Base-by-base conservation (phyloP, 2,329 filamentous ascomycete species). In the Elsinoe ampelina region DNA sequence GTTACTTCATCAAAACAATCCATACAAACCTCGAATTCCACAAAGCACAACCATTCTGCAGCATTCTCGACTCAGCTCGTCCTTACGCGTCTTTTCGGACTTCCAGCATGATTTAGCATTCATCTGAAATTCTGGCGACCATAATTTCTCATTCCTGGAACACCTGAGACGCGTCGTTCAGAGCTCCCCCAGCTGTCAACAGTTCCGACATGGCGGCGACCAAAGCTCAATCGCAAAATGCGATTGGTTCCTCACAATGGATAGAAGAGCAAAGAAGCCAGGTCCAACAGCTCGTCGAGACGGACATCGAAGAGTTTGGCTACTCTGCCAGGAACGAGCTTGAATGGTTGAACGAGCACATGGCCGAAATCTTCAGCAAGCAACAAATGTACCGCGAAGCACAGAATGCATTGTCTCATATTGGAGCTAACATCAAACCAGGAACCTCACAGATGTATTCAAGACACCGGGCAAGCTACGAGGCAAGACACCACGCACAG, bases 331-430 rank as follows among this genome's bases (percentile, higher is more conserved):
- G 88, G 58, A 95, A 97, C 72, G 93, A 98, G 71, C 77, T 97
- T 67, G 91, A 97, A 69, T 98, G 93, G 93, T 77, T 98, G 65
- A 97, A 98, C 67, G 93, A 97, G 74, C 93, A 98, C 71, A 96
- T 98, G 92, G 83, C 83, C 51, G 89, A 95, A 61, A 89, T 98
- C 66, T 95, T 97, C 70, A 86, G 84, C 65, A 84, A 86, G 64
- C 87, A 90, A 67, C 83, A 91, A 72, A 82, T 90, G 93, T 96
- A 81, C 7, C 2, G 26, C 26, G 3, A 30, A 30, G 5, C 5
- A 8, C 26, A 30, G 8, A 3, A 7, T 8, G 26, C 26, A 8
- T 30, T 30, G 26, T 30, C 26, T 30, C 7, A 8, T 30, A 30
- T 30, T 30, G 5, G 26, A 30, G 56, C 67, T 73, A 57, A 73